Conservation (phyloP, 225 moss, liverwort and hornwort genomes). For the Asterella californica region DNA sequence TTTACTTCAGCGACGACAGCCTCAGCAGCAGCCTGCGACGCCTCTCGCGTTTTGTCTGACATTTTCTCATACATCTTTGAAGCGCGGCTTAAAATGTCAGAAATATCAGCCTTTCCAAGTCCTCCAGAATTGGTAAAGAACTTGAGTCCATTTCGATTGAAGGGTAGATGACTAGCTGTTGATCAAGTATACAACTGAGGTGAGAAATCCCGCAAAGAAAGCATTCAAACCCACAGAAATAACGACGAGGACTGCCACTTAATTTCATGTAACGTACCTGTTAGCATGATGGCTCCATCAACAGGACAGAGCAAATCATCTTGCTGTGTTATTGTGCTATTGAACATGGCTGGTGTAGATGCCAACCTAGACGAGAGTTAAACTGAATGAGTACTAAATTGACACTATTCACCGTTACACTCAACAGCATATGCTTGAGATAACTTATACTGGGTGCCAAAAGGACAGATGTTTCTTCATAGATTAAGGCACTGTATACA, state of each 20-base stretch:
- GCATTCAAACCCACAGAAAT: background rate
- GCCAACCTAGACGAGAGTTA: constrained; percentile 56
- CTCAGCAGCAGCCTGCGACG: constrained; percentile 35
- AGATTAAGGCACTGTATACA: background rate
- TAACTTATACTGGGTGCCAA: background rate
- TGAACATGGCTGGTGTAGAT: constrained; percentile 99
- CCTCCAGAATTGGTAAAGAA: constrained; percentile 89
- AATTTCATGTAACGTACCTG: constrained; percentile 41
- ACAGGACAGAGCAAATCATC: constrained; percentile 71
- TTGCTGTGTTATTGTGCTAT: constrained; percentile 75
- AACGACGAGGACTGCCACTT: background rate
- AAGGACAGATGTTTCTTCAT: background rate
- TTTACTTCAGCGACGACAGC: constrained; percentile 46
- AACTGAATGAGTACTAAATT: background rate
- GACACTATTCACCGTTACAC: background rate
- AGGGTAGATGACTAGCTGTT: constrained; percentile 96
- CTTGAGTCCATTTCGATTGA: constrained; percentile 91
- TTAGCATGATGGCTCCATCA: constrained; percentile 89
- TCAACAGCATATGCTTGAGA: background rate
- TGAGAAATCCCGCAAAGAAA: background rate
- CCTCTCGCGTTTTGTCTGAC: constrained; percentile 36
- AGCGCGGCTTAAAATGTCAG: constrained; percentile 71
- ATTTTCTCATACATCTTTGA: constrained; percentile 67
- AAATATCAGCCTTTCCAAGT: constrained; percentile 79
- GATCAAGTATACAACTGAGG: constrained; percentile 10